These are phyloP conservation scores for Phytophthora niederhauseri DNA, from an alignment of 352 stramenopile genomes.

Conservation along the genomic window DNA sequence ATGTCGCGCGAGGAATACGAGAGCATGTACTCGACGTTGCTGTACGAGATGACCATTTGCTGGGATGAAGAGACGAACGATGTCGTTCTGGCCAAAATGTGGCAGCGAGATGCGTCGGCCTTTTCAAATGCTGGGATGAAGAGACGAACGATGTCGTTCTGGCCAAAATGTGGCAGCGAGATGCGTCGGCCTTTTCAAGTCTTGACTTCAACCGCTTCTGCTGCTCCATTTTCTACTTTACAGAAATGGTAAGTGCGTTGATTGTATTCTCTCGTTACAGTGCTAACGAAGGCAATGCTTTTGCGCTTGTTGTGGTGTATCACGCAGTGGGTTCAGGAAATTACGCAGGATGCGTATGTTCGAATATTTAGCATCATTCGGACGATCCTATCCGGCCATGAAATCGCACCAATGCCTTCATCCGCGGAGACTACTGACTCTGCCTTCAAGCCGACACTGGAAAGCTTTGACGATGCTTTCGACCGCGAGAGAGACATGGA, in stretches of 20 bases:
- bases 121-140: too few species aligned
- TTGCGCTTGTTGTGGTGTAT: neutral
- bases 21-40: constrained; percentile 52
- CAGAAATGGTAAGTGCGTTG: constrained; percentile 49
- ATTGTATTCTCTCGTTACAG: neutral
- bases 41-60: constrained; percentile 71
- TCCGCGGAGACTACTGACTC: neutral
- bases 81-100: constrained; percentile 53
- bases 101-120: constrained; percentile 42
- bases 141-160: constrained; percentile 52
- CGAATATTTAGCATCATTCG: constrained; percentile 29
- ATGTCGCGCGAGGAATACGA: constrained; percentile 51
- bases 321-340: constrained; percentile 26
- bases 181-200: constrained; percentile 36
- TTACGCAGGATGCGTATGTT: constrained; percentile 34
- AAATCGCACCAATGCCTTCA: neutral
- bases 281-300: neutral
- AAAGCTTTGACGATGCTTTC: constrained; percentile 30
- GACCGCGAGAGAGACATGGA: constrained; percentile 32
- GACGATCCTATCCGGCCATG: constrained; percentile 23
- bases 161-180: constrained; percentile 54
- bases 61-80: constrained; percentile 64
- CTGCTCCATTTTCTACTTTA: constrained; percentile 65
- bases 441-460: constrained; percentile 28
- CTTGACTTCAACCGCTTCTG: constrained; percentile 63